Base-by-base conservation (phyloP, 768 basidiomycete genomes). In the Lanmaoa rubissima region DNA sequence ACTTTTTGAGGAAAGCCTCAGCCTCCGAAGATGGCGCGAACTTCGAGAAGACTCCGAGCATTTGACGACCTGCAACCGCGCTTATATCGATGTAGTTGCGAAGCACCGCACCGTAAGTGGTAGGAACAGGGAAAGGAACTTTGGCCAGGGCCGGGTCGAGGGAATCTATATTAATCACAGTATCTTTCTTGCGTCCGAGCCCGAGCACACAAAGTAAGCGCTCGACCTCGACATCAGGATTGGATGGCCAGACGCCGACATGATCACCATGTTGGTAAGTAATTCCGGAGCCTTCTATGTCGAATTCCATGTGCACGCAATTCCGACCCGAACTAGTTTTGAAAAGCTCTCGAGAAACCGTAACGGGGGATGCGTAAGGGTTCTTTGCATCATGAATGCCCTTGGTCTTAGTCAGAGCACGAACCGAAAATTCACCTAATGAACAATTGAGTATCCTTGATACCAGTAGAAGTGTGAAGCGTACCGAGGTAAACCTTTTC, bases 191-290 rank as follows among this genome's bases (percentile, higher is more conserved):
- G 58, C 87, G 80, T 61, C 81, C 79, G 12, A 99, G 80, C 26
- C 94, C 96, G 47, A 99, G 86, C 40, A 88, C 82, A 59, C 83
- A 87, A 19, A 99, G 82, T 26, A 97, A 82, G 54, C 95, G 88
- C 51, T 92, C 85, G 43, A 98, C 94, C 67, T 98, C 95, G 45
- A 87, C 71, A 59, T 97, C 92, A 9, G 96, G 84, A 75, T 99
- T 99, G 54, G 86, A 85, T 13, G 97, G 96, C 96, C 96, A 99
- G 51, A 99, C 83, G 57, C 94, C 97, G 61, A 97, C 87, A 68
- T 99, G 97, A 71, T 99, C 97, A 52, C 97, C 97, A 57, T 98
- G 94, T 71, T 98, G 96, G 73, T 99, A 99, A n/a, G 88, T 92
- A 66, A 98, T 92, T 39, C 95, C 95, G 42, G 94, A 94, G 17